These are phyloP conservation scores for Crataegus laevigata DNA, from an alignment of 306 rosid genomes.

Conservation along the genomic window DNA sequence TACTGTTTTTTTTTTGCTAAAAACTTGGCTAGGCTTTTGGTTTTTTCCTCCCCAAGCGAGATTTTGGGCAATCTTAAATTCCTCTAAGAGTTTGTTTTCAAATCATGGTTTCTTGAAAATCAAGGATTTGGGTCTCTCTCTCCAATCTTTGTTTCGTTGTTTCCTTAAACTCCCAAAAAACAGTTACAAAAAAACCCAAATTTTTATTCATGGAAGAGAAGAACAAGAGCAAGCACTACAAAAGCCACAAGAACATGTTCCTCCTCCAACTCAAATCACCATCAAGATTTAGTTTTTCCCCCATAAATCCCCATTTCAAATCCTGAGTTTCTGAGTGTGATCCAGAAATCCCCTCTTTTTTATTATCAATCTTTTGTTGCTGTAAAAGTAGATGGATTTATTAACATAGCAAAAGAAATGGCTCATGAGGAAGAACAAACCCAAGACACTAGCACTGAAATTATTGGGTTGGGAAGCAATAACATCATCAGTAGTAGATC, in stretches of 20 bases:
- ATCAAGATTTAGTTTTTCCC: not conserved
- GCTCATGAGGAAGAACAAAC: slow-evolving; percentile 40
- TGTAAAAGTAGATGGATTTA: slow-evolving; percentile 25
- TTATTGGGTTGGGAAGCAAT: slow-evolving; percentile 9
- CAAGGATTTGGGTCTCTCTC: slow-evolving; percentile 18
- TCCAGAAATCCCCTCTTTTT: not conserved
- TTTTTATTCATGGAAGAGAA: not conserved
- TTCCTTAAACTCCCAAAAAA: slow-evolving; percentile 12
- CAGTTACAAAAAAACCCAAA: not conserved
- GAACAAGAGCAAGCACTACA: not conserved
- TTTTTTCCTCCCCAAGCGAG: slow-evolving; percentile 32
- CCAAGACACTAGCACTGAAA: slow-evolving; percentile 23
- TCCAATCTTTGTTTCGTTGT: slow-evolving; percentile 13
- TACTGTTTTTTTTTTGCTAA: slow-evolving; percentile 14
- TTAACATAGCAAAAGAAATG: slow-evolving; percentile 31
- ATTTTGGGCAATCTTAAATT: slow-evolving; percentile 25
- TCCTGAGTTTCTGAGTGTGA: slow-evolving; percentile 20
- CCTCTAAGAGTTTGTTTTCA: slow-evolving; percentile 3
- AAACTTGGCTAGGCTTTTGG: slow-evolving; percentile 27
- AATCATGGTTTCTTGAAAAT: slow-evolving; percentile 12
- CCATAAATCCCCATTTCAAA: not conserved
- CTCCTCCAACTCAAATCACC: not conserved
- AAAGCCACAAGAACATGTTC: not conserved
- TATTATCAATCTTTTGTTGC: not conserved
- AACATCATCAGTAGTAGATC: slow-evolving; percentile 19